Base-by-base conservation (phyloP, 1,284 basidiomycete genomes). In the Cryptococcus deneoformans region DNA sequence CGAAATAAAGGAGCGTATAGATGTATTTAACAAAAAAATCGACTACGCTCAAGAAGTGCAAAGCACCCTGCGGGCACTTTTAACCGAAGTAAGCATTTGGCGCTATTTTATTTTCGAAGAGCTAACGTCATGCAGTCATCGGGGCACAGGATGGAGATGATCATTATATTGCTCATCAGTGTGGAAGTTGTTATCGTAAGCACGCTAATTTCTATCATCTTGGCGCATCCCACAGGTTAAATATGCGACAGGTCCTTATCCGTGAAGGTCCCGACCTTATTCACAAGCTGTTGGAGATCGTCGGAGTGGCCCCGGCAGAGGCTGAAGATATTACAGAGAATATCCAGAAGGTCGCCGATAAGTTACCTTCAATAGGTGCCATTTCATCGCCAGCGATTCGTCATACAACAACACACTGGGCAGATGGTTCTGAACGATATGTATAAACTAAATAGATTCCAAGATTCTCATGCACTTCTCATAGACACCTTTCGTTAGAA, bases 131-230 rank as follows among this genome's bases (percentile, higher is more conserved):
- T 9, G 34, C 61, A 92, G 88, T 88, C 89, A 6, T 90, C 89
- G 2, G 84, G 82, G 0, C 90, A 93, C 67, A 83, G 88, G 5
- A 92, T 95, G 90, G 92, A 95, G 76, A 79, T 94, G 0, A 87
- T 94, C 63, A 94, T 94, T 68, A 94, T 94, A 62, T 82, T 84
- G 0, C 85, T 94, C 56, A 94, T 94, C 67, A 88, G 91, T 0
- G 90, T 93, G 7, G 92, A 94, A 74, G 91, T 92, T 29, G 81
- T 90, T 62, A 87, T 94, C 56, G 90, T 92, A 69, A 74, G 87
- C 82, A 2, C 86, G 68, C 49, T 51, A 35, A 16, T 54, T 7
- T 24, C 8, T 38, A 12, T 14, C 37, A 20, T 38, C 16, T n/a
- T 38, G 40, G 11, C 37, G n/a, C 40, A 20, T 9, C 1, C 5